phyloP scores from a whole-genome alignment of 805 yeast genomes.

The Candida dajiaensis region DNA sequence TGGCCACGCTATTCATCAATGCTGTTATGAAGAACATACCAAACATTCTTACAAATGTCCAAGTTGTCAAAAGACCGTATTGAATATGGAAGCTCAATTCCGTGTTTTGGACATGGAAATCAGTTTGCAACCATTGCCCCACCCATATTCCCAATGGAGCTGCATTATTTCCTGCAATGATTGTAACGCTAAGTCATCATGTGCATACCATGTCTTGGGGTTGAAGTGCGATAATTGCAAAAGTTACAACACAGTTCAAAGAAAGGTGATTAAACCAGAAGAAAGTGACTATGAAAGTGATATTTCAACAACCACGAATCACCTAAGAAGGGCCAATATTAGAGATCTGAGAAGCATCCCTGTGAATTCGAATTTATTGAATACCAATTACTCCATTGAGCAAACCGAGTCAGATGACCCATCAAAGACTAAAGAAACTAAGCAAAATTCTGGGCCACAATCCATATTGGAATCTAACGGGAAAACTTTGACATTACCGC shows the following conservation, averaged over 20 bases:
- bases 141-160: constrained; percentile 71
- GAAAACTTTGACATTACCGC: constrained; percentile 21
- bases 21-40: constrained; percentile 77
- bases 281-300: constrained; percentile 33
- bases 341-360: constrained; percentile 20
- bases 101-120: constrained; percentile 84
- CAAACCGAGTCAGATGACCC: background rate
- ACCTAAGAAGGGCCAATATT: constrained; percentile 8
- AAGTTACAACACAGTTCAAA: constrained; percentile 80
- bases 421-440: background rate
- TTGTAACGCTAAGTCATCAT: constrained; percentile 76
- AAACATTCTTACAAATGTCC: constrained; percentile 88
- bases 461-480: constrained; percentile 4
- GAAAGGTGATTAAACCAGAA: constrained; percentile 64
- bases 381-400: constrained; percentile 23
- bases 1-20: constrained; percentile 90
- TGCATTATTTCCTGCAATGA: constrained; percentile 78
- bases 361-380: constrained; percentile 16
- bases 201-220: constrained; percentile 78
- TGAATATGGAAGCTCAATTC: constrained; percentile 85
- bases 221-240: constrained; percentile 81
- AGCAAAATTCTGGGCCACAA: background rate
- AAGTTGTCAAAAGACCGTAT: constrained; percentile 74
- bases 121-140: constrained; percentile 67
- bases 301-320: constrained; percentile 16